Evolutionary conservation across 345 rosid genomes (phyloP), one percentile per base, ranked within the genome.

Genomic region (Garcia nutans): DNA sequence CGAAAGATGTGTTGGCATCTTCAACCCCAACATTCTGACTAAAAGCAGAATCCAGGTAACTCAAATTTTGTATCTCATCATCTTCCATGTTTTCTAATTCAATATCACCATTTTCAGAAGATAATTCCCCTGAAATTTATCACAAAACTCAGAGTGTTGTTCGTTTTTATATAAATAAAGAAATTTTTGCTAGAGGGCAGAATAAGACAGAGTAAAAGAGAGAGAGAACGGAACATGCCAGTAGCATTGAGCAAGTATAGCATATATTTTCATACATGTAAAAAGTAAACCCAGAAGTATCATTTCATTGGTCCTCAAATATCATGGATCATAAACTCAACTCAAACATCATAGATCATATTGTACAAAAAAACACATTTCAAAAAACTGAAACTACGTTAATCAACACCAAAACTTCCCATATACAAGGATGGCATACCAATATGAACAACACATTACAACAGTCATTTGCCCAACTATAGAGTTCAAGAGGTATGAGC

Each of bases 51-150:
- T 78, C 71, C 76, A 62, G 15, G 16, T 62, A 24, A 80, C 68
- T 55, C 52, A 55, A 11, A 81, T 76, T 72, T 71, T 72, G 82
- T 49, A 37, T 68, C 72, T 73, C 81, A 73, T 75, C 64, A 60
- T 71, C 75, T 68, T 70, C 80, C 52, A 65, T 56, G 62, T 65
- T 71, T 69, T 54, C 82, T 68, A 75, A 72, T 77, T 79, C 81
- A 74, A 16, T 68, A 28, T 80, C 88, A 70, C 44, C 71, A 70
- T 73, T 79, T 78, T 70, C 73, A 52, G 80, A 75, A 82, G 68
- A 65, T 19, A 57, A 80, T 74, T 84, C 79, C 78, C 93, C 93
- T 87, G 93, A 77, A 82, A 88, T 79, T 52, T 73, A 82, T 61
- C 54, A 33, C 52, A 77, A 81, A 54, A 71, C 56, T 67, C 76